Conservation (phyloP, 2,329 filamentous ascomycete species). For the Alternaria hordeiaustralica region DNA sequence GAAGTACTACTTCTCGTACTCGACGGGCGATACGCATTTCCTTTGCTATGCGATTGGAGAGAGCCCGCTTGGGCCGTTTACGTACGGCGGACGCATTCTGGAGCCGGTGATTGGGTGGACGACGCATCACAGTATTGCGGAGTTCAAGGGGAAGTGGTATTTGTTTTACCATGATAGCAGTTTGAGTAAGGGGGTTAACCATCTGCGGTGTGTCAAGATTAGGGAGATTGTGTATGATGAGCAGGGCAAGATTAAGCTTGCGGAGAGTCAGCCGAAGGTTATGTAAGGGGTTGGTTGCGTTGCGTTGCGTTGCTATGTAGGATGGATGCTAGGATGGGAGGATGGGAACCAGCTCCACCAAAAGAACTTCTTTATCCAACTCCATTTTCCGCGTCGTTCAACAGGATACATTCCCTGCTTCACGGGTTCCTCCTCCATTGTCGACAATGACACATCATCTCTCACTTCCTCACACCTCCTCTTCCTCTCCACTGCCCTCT, state of each 20-base stretch:
- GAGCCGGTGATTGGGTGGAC: conserved; percentile 83
- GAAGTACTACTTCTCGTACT: conserved; percentile 78
- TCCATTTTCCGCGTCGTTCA: not conserved
- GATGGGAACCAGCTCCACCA: not conserved
- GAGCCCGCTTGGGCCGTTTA: conserved; percentile 73
- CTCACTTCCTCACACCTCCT: not conserved
- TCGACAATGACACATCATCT: not conserved
- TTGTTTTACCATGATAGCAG: conserved; percentile 79
- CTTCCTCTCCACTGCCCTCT: not conserved
- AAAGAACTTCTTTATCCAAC: not conserved
- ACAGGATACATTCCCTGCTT: not conserved
- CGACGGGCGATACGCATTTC: conserved; percentile 78
- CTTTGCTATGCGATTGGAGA: conserved; percentile 72
- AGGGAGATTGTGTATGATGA: conserved; percentile 76
- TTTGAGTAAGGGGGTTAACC: conserved; percentile 71
- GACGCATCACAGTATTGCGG: conserved; percentile 79
- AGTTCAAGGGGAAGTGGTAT: conserved; percentile 75
- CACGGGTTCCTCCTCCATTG: not conserved
- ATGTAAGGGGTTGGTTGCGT: conserved; percentile 1
- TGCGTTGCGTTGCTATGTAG: not conserved
- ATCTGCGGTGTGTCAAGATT: conserved; percentile 76
- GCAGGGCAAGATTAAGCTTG: conserved; percentile 64
- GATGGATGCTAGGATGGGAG: not conserved
- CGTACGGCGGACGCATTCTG: conserved; percentile 72
- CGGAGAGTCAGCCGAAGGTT: conserved; percentile 40